Evolutionary conservation across 345 rosid genomes (phyloP), one percentile per base, ranked within the genome.

Genomic region (Cochlearia excelsa): DNA sequence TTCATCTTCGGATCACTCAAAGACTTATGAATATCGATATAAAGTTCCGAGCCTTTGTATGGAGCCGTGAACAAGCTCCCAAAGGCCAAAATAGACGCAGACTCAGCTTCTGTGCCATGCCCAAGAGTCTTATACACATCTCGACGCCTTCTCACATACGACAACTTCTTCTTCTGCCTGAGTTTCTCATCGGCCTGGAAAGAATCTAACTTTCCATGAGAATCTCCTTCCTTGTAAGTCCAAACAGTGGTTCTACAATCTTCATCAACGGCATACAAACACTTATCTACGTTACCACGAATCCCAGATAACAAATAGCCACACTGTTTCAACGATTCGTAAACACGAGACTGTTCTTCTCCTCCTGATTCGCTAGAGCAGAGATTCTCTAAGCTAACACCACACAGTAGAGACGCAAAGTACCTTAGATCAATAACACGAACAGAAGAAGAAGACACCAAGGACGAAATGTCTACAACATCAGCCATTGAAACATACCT

Each of bases 171-270:
- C 29, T 85, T 92, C 31, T 84, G 87, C 84, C 69, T 87, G 2
- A 93, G 88, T 58, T 81, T 86, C 73, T 87, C 85, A 65, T 82
- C 87, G 2, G 96, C 84, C 72, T 93, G 99, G 44, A 85, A 82
- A 0, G 85, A 49, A 74, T 89, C 97, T 50, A 89, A 72, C 3
- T 30, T 57, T 30, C 90, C 94, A 59, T 81, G 83, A 23, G 75
- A 68, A 27, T 69, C 84, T 34, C 76, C 84, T 27, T 71, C 73
- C 60, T 67, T 70, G 51, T 85, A 85, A 5, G 79, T 90, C 99
- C 97, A 87, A 59, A 89, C 90, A 0, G 96, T 85, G 9, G 74
- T 82, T 81, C 88, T 80, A 68, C 99, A 93, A 77, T 93, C 97
- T 59, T 85, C 80, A 63, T 87, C 82, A 35, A 82, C 82, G 38